phyloP scores from a whole-genome alignment of 768 basidiomycete genomes.

The Auricularia sp. region DNA sequence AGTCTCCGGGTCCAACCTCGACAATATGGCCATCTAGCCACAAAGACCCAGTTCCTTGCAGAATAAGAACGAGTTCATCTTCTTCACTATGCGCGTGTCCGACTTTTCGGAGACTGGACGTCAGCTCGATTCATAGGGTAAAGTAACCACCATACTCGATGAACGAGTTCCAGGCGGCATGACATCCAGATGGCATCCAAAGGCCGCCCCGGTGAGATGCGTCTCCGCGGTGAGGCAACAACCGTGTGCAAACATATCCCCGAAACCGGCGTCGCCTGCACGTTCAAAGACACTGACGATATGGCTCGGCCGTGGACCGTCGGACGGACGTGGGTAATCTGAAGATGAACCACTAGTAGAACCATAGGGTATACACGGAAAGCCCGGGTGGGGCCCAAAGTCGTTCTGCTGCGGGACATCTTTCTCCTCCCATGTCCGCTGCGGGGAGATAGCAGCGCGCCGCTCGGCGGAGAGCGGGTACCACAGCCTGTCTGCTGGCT shows the following conservation, averaged over 20 bases:
- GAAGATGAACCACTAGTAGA: background rate
- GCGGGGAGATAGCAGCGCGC: background rate
- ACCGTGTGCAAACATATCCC: constrained; percentile 12
- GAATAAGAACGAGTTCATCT: constrained; percentile 13
- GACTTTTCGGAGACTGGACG: background rate
- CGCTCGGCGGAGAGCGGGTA: constrained; percentile 9
- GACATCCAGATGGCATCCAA: constrained; percentile 14
- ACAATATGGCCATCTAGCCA: constrained; percentile 14
- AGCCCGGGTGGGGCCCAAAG: constrained; percentile 11
- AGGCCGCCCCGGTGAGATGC: constrained; percentile 8
- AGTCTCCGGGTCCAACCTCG: constrained; percentile 12
- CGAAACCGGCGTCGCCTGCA: constrained; percentile 10
- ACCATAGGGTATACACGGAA: constrained; percentile 4
- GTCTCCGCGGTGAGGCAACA: constrained; percentile 14
- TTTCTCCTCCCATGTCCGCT: constrained; percentile 7
- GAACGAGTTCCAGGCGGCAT: constrained; percentile 13
- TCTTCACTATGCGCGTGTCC: constrained; percentile 12
- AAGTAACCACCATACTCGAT: constrained; percentile 5
- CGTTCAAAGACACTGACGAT: constrained; percentile 8
- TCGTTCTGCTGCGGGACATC: constrained; percentile 12
- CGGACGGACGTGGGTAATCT: constrained; percentile 2
- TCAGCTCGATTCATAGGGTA: background rate
- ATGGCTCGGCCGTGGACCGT: constrained; percentile 10
- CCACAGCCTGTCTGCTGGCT: constrained; percentile 1
- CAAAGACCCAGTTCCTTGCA: constrained; percentile 10